A percentile compares a stretch with the other conserved stretches of the same genome.
Conservation (phyloP, 257 asterid genomes). For the Ophiorrhiza pumila region DNA sequence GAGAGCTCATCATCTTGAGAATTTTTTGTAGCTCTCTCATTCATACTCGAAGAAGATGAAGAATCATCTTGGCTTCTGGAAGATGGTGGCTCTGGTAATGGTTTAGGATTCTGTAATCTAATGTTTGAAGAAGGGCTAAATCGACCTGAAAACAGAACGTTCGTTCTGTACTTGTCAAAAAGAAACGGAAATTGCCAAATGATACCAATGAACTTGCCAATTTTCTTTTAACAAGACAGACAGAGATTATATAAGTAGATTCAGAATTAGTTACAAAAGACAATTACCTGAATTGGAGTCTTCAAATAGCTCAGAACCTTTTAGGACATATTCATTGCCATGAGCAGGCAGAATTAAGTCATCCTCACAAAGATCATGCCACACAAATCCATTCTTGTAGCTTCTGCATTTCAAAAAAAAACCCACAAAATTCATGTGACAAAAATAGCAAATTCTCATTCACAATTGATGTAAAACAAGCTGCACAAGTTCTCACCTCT, state of each 20-base stretch:
- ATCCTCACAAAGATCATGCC: slow-evolving; percentile 91
- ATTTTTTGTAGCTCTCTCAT: slow-evolving; percentile 56
- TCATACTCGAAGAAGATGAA: slow-evolving; percentile 86
- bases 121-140: slow-evolving; percentile 65
- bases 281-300: slow-evolving; percentile 47
- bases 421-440: neutral
- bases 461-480: neutral
- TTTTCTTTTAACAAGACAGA: neutral
- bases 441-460: neutral
- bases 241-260: neutral
- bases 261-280: too few relatives aligned
- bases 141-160: slow-evolving; percentile 39
- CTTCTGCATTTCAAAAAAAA: slow-evolving; percentile 46
- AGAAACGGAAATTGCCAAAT: neutral
- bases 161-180: neutral
- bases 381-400: slow-evolving; percentile 86
- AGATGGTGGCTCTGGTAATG: slow-evolving; percentile 76
- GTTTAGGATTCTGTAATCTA: slow-evolving; percentile 56
- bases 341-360: slow-evolving; percentile 90
- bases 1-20: slow-evolving; percentile 72
- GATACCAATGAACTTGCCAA: neutral
- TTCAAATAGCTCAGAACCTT: slow-evolving; percentile 91
- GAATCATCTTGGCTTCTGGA: slow-evolving; percentile 82
- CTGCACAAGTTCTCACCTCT: slow-evolving; percentile 55
- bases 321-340: slow-evolving; percentile 84